phyloP scores from a whole-genome alignment of 139 green algal genomes.

The Nannochloris sp. region DNA sequence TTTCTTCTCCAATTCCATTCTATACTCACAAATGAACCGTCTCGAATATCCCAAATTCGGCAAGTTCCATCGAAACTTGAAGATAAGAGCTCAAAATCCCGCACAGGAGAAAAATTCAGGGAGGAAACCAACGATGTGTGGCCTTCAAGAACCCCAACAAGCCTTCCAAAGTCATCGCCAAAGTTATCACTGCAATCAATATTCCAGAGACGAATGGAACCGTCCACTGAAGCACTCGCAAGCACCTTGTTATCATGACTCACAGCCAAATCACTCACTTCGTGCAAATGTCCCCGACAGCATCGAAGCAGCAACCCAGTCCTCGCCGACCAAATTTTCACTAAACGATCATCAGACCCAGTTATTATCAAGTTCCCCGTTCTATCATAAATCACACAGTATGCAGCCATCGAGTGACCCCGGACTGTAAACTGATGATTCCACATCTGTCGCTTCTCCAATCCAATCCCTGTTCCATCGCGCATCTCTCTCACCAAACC shows the following conservation, averaged over 20 bases:
- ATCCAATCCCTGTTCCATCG: neutral
- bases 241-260: conserved; percentile 38
- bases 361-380: conserved; percentile 51
- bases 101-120: conserved; percentile 53
- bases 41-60: conserved; percentile 54
- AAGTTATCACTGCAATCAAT: too few relatives aligned
- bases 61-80: conserved; percentile 59
- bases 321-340: conserved; percentile 66
- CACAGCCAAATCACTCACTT: conserved; percentile 65
- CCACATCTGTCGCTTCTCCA: neutral
- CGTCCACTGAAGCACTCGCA: conserved; percentile 49
- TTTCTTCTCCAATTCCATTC: neutral
- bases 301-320: conserved; percentile 50
- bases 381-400: conserved; percentile 57
- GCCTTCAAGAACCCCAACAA: conserved; percentile 49
- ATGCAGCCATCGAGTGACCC: conserved; percentile 62
- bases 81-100: conserved; percentile 53
- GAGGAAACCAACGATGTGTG: conserved; percentile 45
- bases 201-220: conserved; percentile 53
- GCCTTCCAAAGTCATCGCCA: conserved; percentile 35
- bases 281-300: conserved; percentile 46
- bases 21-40: conserved; percentile 30
- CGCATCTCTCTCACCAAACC: neutral
- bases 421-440: conserved; percentile 49
- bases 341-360: conserved; percentile 67